Base-by-base conservation (phyloP, 768 basidiomycete species). In the Pisolithus albus region DNA sequence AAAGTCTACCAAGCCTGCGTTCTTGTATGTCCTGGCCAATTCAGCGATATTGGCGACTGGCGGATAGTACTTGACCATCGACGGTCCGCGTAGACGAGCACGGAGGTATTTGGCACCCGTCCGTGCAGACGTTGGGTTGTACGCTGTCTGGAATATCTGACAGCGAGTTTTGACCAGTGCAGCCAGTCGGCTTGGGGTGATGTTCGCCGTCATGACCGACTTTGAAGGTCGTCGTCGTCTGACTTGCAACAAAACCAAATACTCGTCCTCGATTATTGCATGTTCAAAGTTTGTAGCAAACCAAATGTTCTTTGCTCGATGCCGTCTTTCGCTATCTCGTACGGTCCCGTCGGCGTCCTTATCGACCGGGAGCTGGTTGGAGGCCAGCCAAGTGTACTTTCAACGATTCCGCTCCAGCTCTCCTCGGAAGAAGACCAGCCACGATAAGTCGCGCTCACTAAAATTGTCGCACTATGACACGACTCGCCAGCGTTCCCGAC, bases 21-120 rank as follows among this genome's bases (percentile, higher is more conserved):
- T 79, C 19, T 81, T 80, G 64, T 79, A 77, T 52, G 75, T 56
- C 34, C 73, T 72, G 3, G 73, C 75, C 9, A 83, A 68, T 46
- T 73, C 60, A 30, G 80, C 65, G 47, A 91, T 71, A 54, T 80
- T 74, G 52, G 88, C 59, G n/a, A 72, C 67, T 19, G 70, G 64
- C 0, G 87, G 88, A 70, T 94, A 93, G 72, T 97, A 97, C 5
- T 79, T 72, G 56, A 86, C 64, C 84, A 96, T 88, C 24, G 90
- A 78, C 0, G 92, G 92, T 0, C 94, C 95, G 0, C 84, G 81
- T 34, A 97, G 80, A 16, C 86, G 77, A 13, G 79, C 75, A 18
- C 86, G 83, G 43, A 97, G 82, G 72, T 95, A 92, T 72, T 97
- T 97, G 24, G 92, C 86, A 16, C 95, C 95, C 0, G 88, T 93